Percentiles rank a stretch among this genome's conserved stretches.
phyloP scores from a whole-genome alignment of 2,329 filamentous ascomycete species.

The Neonectria ditissima region DNA sequence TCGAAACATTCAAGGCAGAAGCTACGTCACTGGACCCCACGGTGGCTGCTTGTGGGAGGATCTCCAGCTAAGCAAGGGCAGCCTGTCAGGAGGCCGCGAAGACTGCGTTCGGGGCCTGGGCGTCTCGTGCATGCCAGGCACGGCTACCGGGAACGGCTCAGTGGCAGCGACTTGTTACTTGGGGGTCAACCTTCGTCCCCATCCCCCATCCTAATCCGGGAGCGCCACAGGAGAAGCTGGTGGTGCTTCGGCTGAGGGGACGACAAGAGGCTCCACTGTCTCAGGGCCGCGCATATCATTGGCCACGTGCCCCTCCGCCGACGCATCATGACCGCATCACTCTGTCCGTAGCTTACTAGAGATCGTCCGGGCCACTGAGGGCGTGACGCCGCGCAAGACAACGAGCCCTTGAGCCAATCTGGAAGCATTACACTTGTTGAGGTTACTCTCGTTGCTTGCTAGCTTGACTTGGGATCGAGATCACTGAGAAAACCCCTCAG shows the following conservation, averaged over 20 bases:
- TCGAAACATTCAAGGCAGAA: not conserved
- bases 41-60: not conserved
- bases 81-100: not conserved
- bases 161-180: not conserved
- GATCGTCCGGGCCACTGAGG: slow-evolving; percentile 9
- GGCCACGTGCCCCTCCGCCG: not conserved
- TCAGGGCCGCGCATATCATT: slow-evolving; percentile 31
- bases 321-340: slow-evolving; percentile 43
- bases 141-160: slow-evolving; percentile 1
- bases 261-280: slow-evolving; percentile 14
- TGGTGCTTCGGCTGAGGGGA: slow-evolving; percentile 15
- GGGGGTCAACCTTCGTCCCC: slow-evolving; percentile 8
- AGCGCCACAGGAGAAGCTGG: slow-evolving; percentile 6
- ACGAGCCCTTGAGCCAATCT: slow-evolving; percentile 31
- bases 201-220: slow-evolving; percentile 7
- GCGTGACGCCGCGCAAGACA: slow-evolving; percentile 4
- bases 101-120: slow-evolving; percentile 2
- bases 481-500: slow-evolving; percentile 30
- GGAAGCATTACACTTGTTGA: slow-evolving; percentile 26
- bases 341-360: slow-evolving; percentile 26
- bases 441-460: slow-evolving; percentile 26
- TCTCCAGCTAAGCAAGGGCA: slow-evolving; percentile 1
- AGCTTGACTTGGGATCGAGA: slow-evolving; percentile 34
- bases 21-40: slow-evolving; percentile 24
- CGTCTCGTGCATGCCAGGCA: slow-evolving; percentile 9